Evolutionary conservation across 176 grass and related monocot species (phyloP).

Genomic region (Echinochloa phyllopogon): DNA sequence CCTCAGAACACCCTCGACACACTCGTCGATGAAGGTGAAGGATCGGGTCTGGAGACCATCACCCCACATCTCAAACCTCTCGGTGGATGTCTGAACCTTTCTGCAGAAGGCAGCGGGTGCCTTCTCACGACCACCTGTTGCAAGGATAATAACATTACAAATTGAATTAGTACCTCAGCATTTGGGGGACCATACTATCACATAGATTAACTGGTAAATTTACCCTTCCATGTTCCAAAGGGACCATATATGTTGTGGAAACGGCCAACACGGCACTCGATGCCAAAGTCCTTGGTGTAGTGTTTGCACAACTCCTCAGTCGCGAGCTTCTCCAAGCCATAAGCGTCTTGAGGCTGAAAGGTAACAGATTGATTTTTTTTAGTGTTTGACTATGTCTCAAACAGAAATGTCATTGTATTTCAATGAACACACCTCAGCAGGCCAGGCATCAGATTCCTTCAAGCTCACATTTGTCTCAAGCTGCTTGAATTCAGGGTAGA

Average conservation of each 20-base stretch:
- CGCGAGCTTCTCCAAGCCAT: conserved; percentile 96
- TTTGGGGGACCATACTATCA: neutral
- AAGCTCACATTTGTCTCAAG: conserved; percentile 90
- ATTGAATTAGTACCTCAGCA: neutral
- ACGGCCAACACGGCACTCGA: conserved; percentile 83
- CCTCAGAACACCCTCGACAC: conserved; percentile 88
- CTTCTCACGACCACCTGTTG: conserved; percentile 81
- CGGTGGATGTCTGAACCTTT: conserved; percentile 70
- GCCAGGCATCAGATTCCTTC: conserved; percentile 93
- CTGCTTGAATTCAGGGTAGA: conserved; percentile 93
- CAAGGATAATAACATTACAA: neutral
- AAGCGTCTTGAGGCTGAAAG: conserved; percentile 93
- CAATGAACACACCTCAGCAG: conserved; percentile 69
- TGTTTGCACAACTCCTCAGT: conserved; percentile 99
- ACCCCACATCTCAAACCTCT: conserved; percentile 96
- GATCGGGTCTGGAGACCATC: conserved; percentile 86
- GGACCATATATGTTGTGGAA: conserved; percentile 99
- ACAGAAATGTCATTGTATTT: neutral
- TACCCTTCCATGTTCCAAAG: conserved; percentile 98
- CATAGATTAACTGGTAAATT: neutral
- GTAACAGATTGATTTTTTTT: neutral
- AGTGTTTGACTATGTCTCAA: neutral
- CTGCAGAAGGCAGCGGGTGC: conserved; percentile 90
- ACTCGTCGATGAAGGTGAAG: conserved; percentile 89
- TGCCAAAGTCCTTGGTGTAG: conserved; percentile 95